Base-by-base conservation (phyloP, 2,329 filamentous ascomycete genomes). In the Didymellaceae sp. region DNA sequence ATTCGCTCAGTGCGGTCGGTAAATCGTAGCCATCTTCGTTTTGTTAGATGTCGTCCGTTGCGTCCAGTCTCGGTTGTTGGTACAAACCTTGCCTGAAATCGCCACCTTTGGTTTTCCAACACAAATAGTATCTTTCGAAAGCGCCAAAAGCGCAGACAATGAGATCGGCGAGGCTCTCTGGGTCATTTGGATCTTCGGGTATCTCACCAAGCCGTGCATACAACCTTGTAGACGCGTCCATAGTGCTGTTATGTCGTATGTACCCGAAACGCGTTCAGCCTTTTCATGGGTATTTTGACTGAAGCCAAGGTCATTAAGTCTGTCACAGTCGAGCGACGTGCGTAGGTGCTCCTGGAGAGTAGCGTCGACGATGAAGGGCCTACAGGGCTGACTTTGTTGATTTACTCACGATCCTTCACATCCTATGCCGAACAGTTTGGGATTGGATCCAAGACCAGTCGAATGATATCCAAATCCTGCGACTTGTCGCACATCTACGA, bases 91-190 rank as follows among this genome's bases (percentile, higher is more conserved):
- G 72, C 35, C 59, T 63, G 40, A 67, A 74, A 21, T 68, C 58
- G 6, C 73, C 72, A 14, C 58, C 56, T 30, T 57, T 61, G 14
- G 66, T 74, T 49, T 67, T 73, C 73, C 71, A 75, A 44, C 72
- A 74, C 6, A 75, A 61, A 38, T 74, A 75, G 45, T 74, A 74
- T 35, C 71, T 59, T 33, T 74, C 73, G 28, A 75, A 75, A 0
- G 72, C 72, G 0, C 72, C 73, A 41, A 74, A 72, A 1, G 72
- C 73, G 45, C 71, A 73, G 4, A 74, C 68, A 2, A 75, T 47
- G 7, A 74, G 55, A 42, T 74, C 72, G 16, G 72, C 58, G 41
- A 75, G 34, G 60, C 77, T 65, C 20, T 72, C 67, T 1, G 67
- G 63, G 33, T 70, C 61, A 6, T 52, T 44, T 1, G 67, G 61